Conservation (phyloP, 805 yeast genomes). For the Hyphopichia homilentoma region DNA sequence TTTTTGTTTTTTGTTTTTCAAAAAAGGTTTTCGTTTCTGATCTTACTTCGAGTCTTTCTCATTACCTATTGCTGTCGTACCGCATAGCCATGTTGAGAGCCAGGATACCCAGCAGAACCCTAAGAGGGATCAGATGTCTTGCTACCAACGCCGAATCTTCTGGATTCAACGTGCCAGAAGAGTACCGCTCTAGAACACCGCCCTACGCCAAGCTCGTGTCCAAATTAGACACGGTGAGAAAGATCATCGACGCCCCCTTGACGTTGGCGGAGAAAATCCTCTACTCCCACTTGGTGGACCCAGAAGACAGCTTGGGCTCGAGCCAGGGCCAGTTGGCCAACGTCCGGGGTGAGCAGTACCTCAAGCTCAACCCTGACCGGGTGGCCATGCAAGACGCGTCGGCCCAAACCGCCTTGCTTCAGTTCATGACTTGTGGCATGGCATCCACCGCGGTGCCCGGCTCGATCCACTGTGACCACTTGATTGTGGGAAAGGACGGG, state of each 20-base stretch:
- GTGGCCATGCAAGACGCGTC: conserved; percentile 99
- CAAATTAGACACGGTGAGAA: conserved; percentile 61
- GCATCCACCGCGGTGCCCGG: conserved; percentile 86
- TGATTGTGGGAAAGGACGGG: conserved; percentile 94
- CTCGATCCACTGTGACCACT: conserved; percentile 96
- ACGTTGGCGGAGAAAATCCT: conserved; percentile 93
- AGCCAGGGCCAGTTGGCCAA: conserved; percentile 46
- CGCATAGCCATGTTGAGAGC: conserved; percentile 16
- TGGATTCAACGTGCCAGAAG: conserved; percentile 48
- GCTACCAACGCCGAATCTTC: conserved; percentile 28
- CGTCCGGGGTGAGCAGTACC: conserved; percentile 82
- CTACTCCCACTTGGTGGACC: conserved; percentile 87
- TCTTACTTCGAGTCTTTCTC: no score
- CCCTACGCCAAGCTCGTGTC: conserved; percentile 76
- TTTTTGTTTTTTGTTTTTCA: no score
- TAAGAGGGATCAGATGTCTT: conserved; percentile 16
- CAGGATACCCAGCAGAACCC: conserved; percentile 6
- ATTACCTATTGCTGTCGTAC: no score
- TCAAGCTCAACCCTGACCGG: conserved; percentile 93
- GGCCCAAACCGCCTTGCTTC: conserved; percentile 98
- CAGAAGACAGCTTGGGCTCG: conserved; percentile 68
- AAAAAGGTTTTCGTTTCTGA: no score
- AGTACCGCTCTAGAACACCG: conserved; percentile 70
- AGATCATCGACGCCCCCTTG: conserved; percentile 68
- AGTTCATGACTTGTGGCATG: conserved; percentile 97